These are phyloP conservation scores for Daldinia sp. DNA, from an alignment of 2,329 filamentous ascomycete species.

Conservation along the genomic window DNA sequence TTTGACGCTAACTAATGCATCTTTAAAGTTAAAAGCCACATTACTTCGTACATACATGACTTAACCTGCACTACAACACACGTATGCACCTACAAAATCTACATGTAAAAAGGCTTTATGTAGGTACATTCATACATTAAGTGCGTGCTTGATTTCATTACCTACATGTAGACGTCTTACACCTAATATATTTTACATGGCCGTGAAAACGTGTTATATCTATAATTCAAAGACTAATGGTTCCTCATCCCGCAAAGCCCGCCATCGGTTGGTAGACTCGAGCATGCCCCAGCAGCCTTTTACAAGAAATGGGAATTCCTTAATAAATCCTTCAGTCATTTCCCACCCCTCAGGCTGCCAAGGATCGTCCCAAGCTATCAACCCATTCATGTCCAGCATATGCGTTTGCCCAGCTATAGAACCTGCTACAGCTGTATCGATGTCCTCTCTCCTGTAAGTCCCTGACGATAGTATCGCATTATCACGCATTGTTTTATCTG, in stretches of 20 bases:
- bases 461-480: conserved; percentile 39
- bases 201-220: neutral
- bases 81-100: neutral
- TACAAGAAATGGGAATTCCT: conserved; percentile 56
- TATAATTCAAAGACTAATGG: conserved; percentile 39
- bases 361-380: conserved; percentile 55
- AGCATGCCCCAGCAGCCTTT: conserved; percentile 54
- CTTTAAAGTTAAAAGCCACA: no score
- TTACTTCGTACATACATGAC: neutral
- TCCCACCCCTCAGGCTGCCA: conserved; percentile 58
- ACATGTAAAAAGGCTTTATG: neutral
- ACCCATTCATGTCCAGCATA: conserved; percentile 30
- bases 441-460: conserved; percentile 30
- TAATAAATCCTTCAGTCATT: conserved; percentile 55
- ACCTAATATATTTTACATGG: neutral
- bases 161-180: neutral
- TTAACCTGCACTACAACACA: neutral
- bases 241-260: conserved; percentile 47
- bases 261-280: conserved; percentile 57
- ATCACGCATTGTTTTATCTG: conserved; percentile 42
- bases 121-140: no score
- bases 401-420: conserved; percentile 28
- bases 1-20: conserved; percentile 7
- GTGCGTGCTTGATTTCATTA: neutral
- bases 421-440: conserved; percentile 35